phyloP scores from a whole-genome alignment of 371 early-diverging fungal species.

The Nematocida minor region DNA sequence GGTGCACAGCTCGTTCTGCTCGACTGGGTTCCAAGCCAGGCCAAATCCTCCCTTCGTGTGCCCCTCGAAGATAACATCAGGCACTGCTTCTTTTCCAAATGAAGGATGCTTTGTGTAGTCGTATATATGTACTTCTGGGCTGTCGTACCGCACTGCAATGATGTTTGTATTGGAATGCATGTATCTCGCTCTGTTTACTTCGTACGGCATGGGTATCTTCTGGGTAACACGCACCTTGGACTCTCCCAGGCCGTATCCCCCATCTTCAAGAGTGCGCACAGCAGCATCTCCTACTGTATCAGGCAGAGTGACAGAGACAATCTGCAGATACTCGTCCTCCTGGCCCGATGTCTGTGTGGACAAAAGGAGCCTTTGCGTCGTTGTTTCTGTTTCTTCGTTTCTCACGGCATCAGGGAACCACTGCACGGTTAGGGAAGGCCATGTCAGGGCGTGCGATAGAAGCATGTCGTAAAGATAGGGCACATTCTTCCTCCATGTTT shows the following conservation, averaged over 20 bases:
- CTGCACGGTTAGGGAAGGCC: conserved; percentile 91
- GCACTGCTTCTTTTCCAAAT: conserved; percentile 72
- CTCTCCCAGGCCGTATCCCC: conserved; percentile 73
- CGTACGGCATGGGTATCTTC: conserved; percentile 52
- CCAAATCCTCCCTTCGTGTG: conserved; percentile 85
- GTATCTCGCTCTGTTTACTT: conserved; percentile 62
- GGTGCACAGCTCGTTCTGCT: conserved; percentile 69
- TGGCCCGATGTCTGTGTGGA: conserved; percentile 90
- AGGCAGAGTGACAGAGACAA: conserved; percentile 78
- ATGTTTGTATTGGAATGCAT: conserved; percentile 82
- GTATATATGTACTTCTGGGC: conserved; percentile 81
- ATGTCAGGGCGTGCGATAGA: conserved; percentile 85
- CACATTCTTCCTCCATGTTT: conserved; percentile 92
- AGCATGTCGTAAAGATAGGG: conserved; percentile 92
- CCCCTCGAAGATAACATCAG: conserved; percentile 76
- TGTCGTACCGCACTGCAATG: conserved; percentile 81
- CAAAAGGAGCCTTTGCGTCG: conserved; percentile 65
- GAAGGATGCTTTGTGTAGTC: conserved; percentile 84
- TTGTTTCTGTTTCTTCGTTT: conserved; percentile 49
- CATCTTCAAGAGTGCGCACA: conserved; percentile 66
- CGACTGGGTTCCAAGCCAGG: conserved; percentile 67
- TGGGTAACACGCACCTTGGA: conserved; percentile 59
- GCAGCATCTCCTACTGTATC: conserved; percentile 67
- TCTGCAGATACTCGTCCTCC: conserved; percentile 83
- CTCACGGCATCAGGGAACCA: conserved; percentile 80